These are phyloP conservation scores for Dichomitus squalens DNA, from an alignment of 1,284 basidiomycete genomes.

Conservation along the genomic window DNA sequence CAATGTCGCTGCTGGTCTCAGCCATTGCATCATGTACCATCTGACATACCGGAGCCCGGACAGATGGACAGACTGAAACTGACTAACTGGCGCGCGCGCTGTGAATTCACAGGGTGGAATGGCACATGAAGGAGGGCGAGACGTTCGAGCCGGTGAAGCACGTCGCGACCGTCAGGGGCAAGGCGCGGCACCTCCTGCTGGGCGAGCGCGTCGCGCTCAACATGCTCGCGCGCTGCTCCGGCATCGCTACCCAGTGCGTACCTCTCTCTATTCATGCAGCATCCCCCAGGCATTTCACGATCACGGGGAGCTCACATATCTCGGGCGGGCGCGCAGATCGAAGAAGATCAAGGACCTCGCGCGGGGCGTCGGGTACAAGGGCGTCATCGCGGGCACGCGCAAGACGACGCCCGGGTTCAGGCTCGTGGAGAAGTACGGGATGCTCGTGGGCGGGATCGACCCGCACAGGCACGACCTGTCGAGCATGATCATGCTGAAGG, in stretches of 20 bases:
- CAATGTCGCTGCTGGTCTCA: neutral
- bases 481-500: constrained; percentile 99
- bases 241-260: constrained; percentile 90
- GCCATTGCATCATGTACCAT: neutral
- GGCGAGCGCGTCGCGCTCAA: constrained; percentile 96
- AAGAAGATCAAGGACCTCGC: constrained; percentile 84
- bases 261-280: neutral
- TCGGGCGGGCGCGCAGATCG: constrained; percentile 59
- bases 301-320: neutral
- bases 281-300: neutral
- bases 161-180: constrained; percentile 91
- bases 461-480: constrained; percentile 96
- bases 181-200: constrained; percentile 86
- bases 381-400: constrained; percentile 92
- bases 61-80: neutral
- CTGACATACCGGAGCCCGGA: neutral
- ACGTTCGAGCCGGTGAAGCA: constrained; percentile 81
- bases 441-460: constrained; percentile 98
- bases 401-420: constrained; percentile 99
- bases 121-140: constrained; percentile 89
- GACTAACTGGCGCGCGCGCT: neutral
- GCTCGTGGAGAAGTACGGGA: constrained; percentile 98
- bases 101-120: constrained; percentile 91
- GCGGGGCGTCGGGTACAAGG: constrained; percentile 77
- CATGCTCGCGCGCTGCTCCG: constrained; percentile 92